Conservation (phyloP, 768 basidiomycete genomes). For the Kwoniella dendrophila region DNA sequence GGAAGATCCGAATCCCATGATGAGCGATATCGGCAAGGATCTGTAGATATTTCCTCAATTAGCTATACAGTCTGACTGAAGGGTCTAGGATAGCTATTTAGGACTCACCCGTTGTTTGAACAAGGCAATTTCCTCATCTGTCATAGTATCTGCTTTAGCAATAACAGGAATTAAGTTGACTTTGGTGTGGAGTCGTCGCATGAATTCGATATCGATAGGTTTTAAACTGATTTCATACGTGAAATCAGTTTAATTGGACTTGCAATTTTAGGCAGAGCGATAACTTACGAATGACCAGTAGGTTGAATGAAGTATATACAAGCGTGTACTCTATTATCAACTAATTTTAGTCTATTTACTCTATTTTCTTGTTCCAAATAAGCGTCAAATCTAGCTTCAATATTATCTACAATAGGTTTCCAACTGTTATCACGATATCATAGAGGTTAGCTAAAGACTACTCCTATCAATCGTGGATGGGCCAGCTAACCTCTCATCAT, state of each 20-base stretch:
- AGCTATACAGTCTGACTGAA: background rate
- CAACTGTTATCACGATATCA: constrained; percentile 64
- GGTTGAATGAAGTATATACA: constrained; percentile 99
- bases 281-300: constrained; percentile 89
- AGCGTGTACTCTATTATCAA: constrained; percentile 96
- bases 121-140: constrained; percentile 87
- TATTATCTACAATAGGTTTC: constrained; percentile 98
- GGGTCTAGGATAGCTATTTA: background rate
- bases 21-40: constrained; percentile 89
- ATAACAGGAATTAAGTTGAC: constrained; percentile 99
- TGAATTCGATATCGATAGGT: constrained; percentile 98
- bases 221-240: constrained; percentile 68
- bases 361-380: constrained; percentile 99
- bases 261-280: background rate
- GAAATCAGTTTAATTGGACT: background rate
- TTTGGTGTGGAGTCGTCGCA: constrained; percentile 93
- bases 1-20: constrained; percentile 97
- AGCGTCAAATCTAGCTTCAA: constrained; percentile 95
- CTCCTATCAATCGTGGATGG: background rate
- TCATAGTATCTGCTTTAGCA: constrained; percentile 96
- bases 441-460: constrained; percentile 4
- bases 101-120: constrained; percentile 83
- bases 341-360: constrained; percentile 88
- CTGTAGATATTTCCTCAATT: too few species aligned
- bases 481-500: constrained; percentile 80